A percentile compares a stretch with the other conserved stretches of the same genome.
These are phyloP conservation scores for Tinospora cordifolia DNA, from an alignment of 164 flowering plant genomes.

Conservation along the genomic window DNA sequence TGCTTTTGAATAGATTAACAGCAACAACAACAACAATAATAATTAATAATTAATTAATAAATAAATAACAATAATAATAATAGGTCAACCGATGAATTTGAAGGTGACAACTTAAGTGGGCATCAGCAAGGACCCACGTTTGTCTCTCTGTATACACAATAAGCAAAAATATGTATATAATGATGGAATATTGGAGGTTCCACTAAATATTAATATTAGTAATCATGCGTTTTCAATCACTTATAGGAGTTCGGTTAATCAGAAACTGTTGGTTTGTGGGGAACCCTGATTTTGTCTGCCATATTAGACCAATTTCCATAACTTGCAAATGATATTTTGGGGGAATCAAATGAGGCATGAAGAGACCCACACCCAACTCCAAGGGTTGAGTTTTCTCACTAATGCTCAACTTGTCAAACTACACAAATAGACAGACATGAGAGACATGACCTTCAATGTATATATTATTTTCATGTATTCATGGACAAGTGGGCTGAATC, in stretches of 20 bases:
- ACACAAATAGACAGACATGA: neutral
- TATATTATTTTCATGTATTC: no score
- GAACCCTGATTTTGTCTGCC: constrained; percentile 51
- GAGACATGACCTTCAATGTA: constrained; percentile 1
- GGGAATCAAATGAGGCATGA: constrained; percentile 37
- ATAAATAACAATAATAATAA: neutral
- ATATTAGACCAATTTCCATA: constrained; percentile 16
- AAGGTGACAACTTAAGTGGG: constrained; percentile 6
- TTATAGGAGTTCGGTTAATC: constrained; percentile 7
- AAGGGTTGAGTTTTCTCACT: constrained; percentile 8
- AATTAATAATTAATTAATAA: neutral
- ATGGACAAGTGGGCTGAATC: neutral
- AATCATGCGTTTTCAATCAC: neutral
- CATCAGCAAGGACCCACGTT: constrained; percentile 11
- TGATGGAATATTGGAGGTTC: constrained; percentile 16
- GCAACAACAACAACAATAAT: neutral
- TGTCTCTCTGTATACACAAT: no score
- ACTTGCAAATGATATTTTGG: constrained; percentile 22
- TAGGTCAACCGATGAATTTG: neutral
- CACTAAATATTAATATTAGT: constrained; percentile 9
- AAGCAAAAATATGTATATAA: constrained; percentile 2
- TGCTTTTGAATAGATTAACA: neutral
- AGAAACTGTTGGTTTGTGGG: constrained; percentile 22
- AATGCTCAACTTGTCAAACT: neutral
- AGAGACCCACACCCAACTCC: constrained; percentile 24